Conservation (phyloP, 1,284 basidiomycete genomes). For the Mycena citricolor region DNA sequence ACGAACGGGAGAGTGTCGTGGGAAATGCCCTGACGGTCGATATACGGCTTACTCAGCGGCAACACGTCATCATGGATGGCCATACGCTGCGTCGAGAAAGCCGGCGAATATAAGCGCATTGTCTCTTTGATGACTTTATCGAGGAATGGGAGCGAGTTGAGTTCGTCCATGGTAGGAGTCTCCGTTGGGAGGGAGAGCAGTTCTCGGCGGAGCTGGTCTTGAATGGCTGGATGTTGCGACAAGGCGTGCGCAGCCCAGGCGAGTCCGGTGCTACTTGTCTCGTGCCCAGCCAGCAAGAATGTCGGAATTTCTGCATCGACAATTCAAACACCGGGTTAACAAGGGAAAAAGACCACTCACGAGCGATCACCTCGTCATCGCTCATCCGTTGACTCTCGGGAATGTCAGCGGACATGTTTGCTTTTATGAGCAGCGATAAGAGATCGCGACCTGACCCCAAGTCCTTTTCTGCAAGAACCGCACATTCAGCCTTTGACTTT, state of each 20-base stretch:
- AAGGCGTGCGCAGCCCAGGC: constrained; percentile 68
- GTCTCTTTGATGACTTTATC: constrained; percentile 69
- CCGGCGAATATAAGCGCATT: constrained; percentile 65
- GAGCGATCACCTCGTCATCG: constrained; percentile 74
- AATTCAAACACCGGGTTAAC: background rate
- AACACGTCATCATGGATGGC: constrained; percentile 55
- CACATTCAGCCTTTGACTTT: constrained; percentile 41
- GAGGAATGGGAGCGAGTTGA: constrained; percentile 58
- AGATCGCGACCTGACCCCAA: constrained; percentile 43
- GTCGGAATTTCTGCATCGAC: constrained; percentile 50
- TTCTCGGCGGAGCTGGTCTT: constrained; percentile 66
- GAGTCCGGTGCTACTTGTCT: constrained; percentile 58
- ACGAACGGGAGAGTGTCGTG: constrained; percentile 36
- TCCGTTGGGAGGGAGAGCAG: constrained; percentile 60
- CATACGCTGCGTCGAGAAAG: constrained; percentile 51
- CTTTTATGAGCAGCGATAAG: constrained; percentile 56
- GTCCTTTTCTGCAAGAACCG: constrained; percentile 19
- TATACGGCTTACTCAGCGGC: constrained; percentile 47
- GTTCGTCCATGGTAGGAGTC: constrained; percentile 61
- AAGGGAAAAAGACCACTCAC: constrained; percentile 43
- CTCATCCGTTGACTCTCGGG: constrained; percentile 59
- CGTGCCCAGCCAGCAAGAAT: constrained; percentile 71
- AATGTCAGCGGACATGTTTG: constrained; percentile 63
- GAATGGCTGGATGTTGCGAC: constrained; percentile 50
- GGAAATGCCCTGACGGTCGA: constrained; percentile 39